These are phyloP conservation scores for Phalaenopsis aphrodite DNA, from an alignment of 106 monocot species.

Conservation along the genomic window DNA sequence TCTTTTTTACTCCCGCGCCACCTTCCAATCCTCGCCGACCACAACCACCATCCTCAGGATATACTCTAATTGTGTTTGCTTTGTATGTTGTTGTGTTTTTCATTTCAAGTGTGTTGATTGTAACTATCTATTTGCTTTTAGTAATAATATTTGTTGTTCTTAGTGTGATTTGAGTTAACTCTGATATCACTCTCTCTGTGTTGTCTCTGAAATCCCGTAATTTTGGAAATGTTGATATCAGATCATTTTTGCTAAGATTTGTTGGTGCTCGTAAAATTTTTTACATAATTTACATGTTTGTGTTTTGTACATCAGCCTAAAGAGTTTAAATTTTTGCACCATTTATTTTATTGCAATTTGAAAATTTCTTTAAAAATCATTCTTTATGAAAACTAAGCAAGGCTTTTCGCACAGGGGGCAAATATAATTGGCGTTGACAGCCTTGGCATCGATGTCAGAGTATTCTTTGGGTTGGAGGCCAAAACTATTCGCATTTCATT, in stretches of 20 bases:
- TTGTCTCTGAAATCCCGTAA: background rate
- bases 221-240: background rate
- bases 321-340: background rate
- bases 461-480: slow-evolving; percentile 48
- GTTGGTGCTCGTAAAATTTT: background rate
- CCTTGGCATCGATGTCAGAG: slow-evolving; percentile 80
- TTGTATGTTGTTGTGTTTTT: no score
- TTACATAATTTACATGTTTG: background rate
- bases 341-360: background rate
- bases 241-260: background rate
- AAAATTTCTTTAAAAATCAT: background rate
- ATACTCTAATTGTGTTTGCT: no score
- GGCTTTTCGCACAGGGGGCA: slow-evolving; percentile 39
- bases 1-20: no score
- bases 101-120: no score
- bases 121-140: no score
- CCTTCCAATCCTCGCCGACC: no score
- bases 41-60: no score
- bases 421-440: slow-evolving; percentile 69
- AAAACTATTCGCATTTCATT: slow-evolving; percentile 73
- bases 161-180: no score
- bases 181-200: background rate
- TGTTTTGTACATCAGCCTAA: background rate
- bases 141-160: no score
- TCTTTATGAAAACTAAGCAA: background rate